Percentiles rank a stretch among this genome's conserved stretches.
phyloP scores from a whole-genome alignment of 352 stramenopile genomes.

The Blastocystis sp. region DNA sequence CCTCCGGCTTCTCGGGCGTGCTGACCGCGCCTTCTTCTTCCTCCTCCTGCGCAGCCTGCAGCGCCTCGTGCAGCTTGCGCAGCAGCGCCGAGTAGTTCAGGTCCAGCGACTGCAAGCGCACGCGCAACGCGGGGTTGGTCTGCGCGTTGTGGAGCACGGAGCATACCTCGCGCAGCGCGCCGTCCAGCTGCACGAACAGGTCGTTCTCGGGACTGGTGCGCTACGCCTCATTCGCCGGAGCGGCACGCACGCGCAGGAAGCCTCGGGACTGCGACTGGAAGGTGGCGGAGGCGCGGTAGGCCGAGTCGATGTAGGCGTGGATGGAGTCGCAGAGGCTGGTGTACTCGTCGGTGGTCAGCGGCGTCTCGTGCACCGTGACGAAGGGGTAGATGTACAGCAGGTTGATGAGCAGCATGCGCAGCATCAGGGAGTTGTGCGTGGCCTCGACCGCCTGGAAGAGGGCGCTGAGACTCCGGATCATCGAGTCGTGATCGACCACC shows the following conservation, averaged over 20 bases:
- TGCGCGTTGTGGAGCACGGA: background rate
- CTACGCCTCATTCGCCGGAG: background rate
- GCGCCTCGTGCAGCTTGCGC: background rate
- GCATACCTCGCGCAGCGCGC: slow-evolving; percentile 10
- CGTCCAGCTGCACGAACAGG: slow-evolving; percentile 17
- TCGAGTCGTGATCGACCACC: slow-evolving; percentile 3
- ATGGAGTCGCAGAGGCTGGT: background rate
- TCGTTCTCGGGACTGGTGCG: slow-evolving; percentile 11
- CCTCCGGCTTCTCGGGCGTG: background rate
- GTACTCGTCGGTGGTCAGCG: slow-evolving; percentile 27
- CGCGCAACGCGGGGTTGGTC: background rate
- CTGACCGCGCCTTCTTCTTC: background rate
- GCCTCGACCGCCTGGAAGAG: slow-evolving; percentile 13
- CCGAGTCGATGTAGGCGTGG: slow-evolving; percentile 21
- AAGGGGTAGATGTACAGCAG: slow-evolving; percentile 58
- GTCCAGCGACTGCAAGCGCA: slow-evolving; percentile 23
- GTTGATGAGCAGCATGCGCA: slow-evolving; percentile 30
- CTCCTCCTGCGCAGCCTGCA: slow-evolving; percentile 2
- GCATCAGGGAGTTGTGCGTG: slow-evolving; percentile 34
- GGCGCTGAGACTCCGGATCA: background rate
- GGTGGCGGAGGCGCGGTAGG: slow-evolving; percentile 33
- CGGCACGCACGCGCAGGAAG: slow-evolving; percentile 22
- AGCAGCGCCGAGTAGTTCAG: slow-evolving; percentile 47
- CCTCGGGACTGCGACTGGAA: slow-evolving; percentile 15
- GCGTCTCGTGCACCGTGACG: background rate